phyloP scores from a whole-genome alignment of 1,139 yeast genomes.

The Zygosaccharomyces sapae region DNA sequence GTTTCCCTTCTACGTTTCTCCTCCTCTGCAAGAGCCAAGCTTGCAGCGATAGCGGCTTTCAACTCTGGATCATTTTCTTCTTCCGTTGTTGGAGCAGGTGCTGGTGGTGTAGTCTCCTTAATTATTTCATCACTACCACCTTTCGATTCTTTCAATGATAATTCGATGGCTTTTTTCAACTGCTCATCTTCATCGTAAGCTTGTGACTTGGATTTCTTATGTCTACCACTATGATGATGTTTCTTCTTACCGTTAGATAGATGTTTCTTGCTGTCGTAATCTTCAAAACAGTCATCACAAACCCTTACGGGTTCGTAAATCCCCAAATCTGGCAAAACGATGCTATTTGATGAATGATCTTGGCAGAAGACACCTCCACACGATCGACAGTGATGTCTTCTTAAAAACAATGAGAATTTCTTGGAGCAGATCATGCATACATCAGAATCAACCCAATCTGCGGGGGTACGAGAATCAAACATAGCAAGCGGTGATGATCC shows the following conservation, averaged over 20 bases:
- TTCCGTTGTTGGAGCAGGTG: conserved; percentile 23
- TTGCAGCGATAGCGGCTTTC: conserved; percentile 94
- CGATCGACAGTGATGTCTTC: conserved; percentile 95
- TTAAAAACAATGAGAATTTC: conserved; percentile 71
- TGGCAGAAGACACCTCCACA: conserved; percentile 96
- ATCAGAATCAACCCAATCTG: conserved; percentile 96
- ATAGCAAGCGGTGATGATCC: conserved; percentile 38
- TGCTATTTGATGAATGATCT: conserved; percentile 65
- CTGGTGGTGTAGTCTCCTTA: conserved; percentile 20
- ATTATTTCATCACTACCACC: conserved; percentile 28
- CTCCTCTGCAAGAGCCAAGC: conserved; percentile 65
- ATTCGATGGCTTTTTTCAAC: conserved; percentile 68
- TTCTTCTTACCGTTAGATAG: conserved; percentile 31
- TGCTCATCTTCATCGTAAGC: conserved; percentile 60
- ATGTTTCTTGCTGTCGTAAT: conserved; percentile 41
- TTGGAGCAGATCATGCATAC: conserved; percentile 92
- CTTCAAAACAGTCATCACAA: conserved; percentile 82
- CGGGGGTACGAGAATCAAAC: conserved; percentile 89
- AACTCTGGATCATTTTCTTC: conserved; percentile 85
- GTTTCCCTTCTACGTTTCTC: conserved; percentile 32
- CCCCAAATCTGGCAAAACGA: conserved; percentile 78
- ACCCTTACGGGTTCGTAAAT: conserved; percentile 87
- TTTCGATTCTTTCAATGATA: conserved; percentile 61
- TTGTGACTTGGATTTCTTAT: conserved; percentile 11
- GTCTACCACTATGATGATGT: conserved; percentile 22